These are phyloP conservation scores for Lipomyces anomalus DNA, from an alignment of 805 yeast species.

Conservation along the genomic window DNA sequence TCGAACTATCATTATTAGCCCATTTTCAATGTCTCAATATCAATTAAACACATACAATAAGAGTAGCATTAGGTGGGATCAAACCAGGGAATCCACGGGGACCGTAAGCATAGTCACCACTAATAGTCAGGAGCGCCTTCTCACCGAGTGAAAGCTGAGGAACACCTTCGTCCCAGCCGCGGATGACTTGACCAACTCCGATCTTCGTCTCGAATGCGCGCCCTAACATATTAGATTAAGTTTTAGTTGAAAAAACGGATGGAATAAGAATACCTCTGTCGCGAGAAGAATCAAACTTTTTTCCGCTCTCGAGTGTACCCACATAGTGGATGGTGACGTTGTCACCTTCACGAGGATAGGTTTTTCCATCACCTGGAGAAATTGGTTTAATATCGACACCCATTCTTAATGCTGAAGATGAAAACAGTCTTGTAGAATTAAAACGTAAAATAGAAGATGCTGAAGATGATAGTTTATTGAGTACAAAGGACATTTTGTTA, in stretches of 20 bases:
- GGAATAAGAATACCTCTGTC: conserved; percentile 52
- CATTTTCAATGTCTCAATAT: neutral
- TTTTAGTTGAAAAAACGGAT: neutral
- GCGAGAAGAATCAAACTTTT: conserved; percentile 90
- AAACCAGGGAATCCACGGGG: conserved; percentile 92
- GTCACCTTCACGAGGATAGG: conserved; percentile 84
- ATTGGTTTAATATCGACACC: neutral
- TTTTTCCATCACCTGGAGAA: conserved; percentile 67
- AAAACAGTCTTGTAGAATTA: too few relatives aligned
- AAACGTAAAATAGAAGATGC: too few relatives aligned
- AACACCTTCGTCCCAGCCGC: conserved; percentile 94
- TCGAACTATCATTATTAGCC: conserved; percentile 28
- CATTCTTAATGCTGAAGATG: neutral
- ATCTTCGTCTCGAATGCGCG: conserved; percentile 90
- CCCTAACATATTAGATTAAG: conserved; percentile 31
- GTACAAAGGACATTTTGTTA: too few relatives aligned
- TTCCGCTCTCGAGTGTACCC: conserved; percentile 92
- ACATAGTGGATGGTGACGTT: conserved; percentile 89
- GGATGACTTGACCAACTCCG: conserved; percentile 94
- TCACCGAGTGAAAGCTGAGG: conserved; percentile 90
- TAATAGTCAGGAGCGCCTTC: conserved; percentile 85
- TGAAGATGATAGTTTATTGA: too few relatives aligned
- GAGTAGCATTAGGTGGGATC: conserved; percentile 94
- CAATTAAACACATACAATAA: conserved; percentile 39
- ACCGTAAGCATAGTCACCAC: conserved; percentile 92